These are phyloP conservation scores for Hypomyces rosellus DNA, from an alignment of 2,329 filamentous ascomycete genomes.

Conservation along the genomic window DNA sequence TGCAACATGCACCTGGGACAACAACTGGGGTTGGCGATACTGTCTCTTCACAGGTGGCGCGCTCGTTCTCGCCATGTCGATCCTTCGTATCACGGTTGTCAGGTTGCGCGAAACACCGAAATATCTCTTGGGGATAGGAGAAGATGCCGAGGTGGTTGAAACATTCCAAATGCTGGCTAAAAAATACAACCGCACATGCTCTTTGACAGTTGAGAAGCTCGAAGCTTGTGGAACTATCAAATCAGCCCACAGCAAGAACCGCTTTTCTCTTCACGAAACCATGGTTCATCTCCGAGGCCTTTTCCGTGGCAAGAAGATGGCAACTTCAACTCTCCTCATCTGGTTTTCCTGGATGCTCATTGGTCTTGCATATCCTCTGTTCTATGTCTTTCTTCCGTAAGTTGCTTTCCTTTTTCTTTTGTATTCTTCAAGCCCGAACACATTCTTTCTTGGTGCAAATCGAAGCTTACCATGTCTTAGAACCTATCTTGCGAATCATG, in stretches of 20 bases:
- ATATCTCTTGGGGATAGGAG: conserved; percentile 39
- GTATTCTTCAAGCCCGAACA: background rate
- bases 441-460: background rate
- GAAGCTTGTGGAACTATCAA: conserved; percentile 39
- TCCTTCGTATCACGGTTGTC: conserved; percentile 40
- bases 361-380: conserved; percentile 67
- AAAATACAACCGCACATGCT: conserved; percentile 28
- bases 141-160: conserved; percentile 42
- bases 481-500: conserved; percentile 54
- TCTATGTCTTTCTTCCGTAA: conserved; percentile 65
- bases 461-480: conserved; percentile 19
- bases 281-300: conserved; percentile 56
- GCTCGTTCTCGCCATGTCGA: conserved; percentile 37
- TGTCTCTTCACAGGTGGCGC: conserved; percentile 40
- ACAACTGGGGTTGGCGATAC: conserved; percentile 47
- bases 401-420: conserved; percentile 13
- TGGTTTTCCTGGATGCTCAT: conserved; percentile 66
- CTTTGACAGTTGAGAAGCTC: conserved; percentile 39
- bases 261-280: conserved; percentile 27
- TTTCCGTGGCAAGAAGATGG: conserved; percentile 55
- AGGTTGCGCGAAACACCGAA: conserved; percentile 44
- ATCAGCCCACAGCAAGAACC: conserved; percentile 28
- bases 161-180: conserved; percentile 46
- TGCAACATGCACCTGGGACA: conserved; percentile 38
- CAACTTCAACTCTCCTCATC: conserved; percentile 55